Conservation (phyloP, 164 flowering plant species). For the Tetracentron sinense region DNA sequence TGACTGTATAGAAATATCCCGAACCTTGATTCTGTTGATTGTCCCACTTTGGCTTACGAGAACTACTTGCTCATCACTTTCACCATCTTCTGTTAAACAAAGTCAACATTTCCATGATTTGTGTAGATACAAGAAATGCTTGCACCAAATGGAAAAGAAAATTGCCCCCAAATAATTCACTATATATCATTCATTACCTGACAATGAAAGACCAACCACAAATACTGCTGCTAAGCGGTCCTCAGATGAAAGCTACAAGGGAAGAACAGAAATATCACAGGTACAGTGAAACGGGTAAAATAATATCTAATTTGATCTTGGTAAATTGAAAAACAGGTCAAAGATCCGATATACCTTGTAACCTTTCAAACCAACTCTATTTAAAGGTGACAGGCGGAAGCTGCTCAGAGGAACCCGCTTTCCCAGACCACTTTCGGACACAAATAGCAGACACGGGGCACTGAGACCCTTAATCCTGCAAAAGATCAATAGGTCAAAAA, state of each 20-base stretch:
- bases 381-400: constrained; percentile 60
- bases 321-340: neutral
- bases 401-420: constrained; percentile 90
- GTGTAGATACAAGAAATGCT: neutral
- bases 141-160: neutral
- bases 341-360: constrained; percentile 54
- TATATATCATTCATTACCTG: constrained; percentile 39
- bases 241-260: constrained; percentile 54
- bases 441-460: constrained; percentile 89
- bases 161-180: neutral
- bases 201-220: constrained; percentile 71
- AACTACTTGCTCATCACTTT: constrained; percentile 93
- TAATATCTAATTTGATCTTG: neutral
- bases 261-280: neutral
- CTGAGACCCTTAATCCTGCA: constrained; percentile 32
- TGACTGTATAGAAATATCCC: constrained; percentile 86
- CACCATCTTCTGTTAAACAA: constrained; percentile 65
- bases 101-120: neutral
- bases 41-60: constrained; percentile 97
- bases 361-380: constrained; percentile 79
- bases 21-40: constrained; percentile 88
- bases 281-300: neutral
- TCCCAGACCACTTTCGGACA: constrained; percentile 82
- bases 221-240: constrained; percentile 82
- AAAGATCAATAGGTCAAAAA: neutral